Base-by-base conservation (phyloP, 2,329 filamentous ascomycete genomes). In the Penicillium sclerotigenum region DNA sequence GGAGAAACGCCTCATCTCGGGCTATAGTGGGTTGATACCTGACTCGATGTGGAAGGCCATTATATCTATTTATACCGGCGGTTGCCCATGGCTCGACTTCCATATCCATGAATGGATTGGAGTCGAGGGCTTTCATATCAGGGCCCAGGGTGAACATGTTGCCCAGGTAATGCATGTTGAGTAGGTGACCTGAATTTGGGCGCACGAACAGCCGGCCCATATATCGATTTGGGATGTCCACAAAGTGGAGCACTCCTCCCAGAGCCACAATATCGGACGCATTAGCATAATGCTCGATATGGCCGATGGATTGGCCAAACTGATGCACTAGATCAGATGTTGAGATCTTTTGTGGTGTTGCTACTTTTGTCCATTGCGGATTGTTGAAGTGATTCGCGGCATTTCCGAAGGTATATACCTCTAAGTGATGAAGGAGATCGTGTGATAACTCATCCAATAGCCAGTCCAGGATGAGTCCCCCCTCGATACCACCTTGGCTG, bases 341-440 rank as follows among this genome's bases (percentile, higher is more conserved):
- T 49, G 42, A n/a, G 20, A 45, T 42, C 4, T 0, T 72, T 71
- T 11, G 68, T 65, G 54, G 73, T 64, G 13, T 71, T 70, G n/a
- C 68, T 55, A 0, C 75, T 64, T 56, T 46, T 82, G 26, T 80
- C 61, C 84, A 81, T 0, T 31, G 55, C 5, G 89, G 89, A 60
- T 91, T 90, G 71, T 91, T 91, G 77, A 91, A 92, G 70, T 92
- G 88, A 65, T 90, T 90, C 0, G 89, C 87, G 0, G 88, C 89
- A 55, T 84, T 88, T 28, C 88, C 89, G 69, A 93, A 93, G 0
- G 89, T 92, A 71, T 81, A 82, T 13, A 93, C 82, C 71, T 93
- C 89, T 0, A 91, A 79, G 64, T 90, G 88, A 2, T 78, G 73
- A 6, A 91, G 75, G 4, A 87, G 74, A 59, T 87, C 81, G 55